A percentile compares a stretch with the other conserved stretches of the same genome.
Evolutionary conservation across 305 asterid genomes (phyloP).

Genomic region (Plantago rigida): DNA sequence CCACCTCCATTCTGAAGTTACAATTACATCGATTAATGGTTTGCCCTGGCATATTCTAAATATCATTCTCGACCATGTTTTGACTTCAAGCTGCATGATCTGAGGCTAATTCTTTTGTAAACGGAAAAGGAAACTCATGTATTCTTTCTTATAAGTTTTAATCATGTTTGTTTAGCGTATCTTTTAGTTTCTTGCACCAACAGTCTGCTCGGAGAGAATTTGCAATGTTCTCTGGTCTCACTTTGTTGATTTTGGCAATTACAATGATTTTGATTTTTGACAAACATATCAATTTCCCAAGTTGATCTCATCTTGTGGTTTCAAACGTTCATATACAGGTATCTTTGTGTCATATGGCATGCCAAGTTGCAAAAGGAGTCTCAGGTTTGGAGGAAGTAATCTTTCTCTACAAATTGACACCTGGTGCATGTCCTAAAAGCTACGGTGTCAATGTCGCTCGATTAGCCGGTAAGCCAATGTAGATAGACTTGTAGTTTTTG

Average conservation of each 20-base stretch:
- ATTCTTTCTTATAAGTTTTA: too few species aligned
- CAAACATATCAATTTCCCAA: background rate
- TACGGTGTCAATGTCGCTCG: slow-evolving; percentile 96
- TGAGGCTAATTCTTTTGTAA: background rate
- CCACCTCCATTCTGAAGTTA: background rate
- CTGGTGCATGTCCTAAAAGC: slow-evolving; percentile 93
- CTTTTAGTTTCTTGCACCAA: background rate
- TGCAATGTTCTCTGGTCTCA: background rate
- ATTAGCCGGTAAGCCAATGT: slow-evolving; percentile 57
- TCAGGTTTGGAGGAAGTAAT: slow-evolving; percentile 75
- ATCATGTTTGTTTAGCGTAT: too few species aligned
- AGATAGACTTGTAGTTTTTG: too few species aligned
- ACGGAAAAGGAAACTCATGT: too few species aligned
- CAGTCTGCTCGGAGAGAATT: too few species aligned
- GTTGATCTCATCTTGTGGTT: slow-evolving; percentile 9
- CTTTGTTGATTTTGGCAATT: background rate
- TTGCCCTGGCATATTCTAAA: background rate
- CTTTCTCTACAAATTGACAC: slow-evolving; percentile 77
- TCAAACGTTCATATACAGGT: slow-evolving; percentile 40
- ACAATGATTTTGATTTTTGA: background rate
- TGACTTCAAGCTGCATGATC: background rate
- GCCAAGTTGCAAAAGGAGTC: slow-evolving; percentile 70
- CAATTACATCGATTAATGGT: background rate
- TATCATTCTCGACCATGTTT: background rate
- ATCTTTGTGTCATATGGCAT: slow-evolving; percentile 83